A percentile compares a stretch with the other conserved stretches of the same genome.
Evolutionary conservation across 768 basidiomycete species (phyloP).

Genomic region (Gloeostereum incarnatum): DNA sequence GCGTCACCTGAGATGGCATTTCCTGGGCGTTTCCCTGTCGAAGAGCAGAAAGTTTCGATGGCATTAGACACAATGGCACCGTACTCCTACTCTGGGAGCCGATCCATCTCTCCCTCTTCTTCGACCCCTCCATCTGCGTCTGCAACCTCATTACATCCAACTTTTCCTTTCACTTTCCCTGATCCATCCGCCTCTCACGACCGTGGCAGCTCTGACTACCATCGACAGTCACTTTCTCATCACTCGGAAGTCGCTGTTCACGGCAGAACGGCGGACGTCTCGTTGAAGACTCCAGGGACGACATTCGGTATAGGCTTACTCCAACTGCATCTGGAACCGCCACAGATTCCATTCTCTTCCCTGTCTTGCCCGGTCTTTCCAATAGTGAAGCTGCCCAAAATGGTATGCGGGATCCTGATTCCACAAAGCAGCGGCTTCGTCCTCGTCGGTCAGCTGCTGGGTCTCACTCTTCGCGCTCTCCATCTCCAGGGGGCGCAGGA

Average conservation of each 20-base stretch:
- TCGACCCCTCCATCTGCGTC: slow-evolving; percentile 50
- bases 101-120: slow-evolving; percentile 67
- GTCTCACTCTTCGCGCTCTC: slow-evolving; percentile 40
- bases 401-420: no score
- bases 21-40: slow-evolving; percentile 32
- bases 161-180: slow-evolving; percentile 59
- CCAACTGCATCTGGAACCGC: slow-evolving; percentile 37
- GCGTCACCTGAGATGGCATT: slow-evolving; percentile 40
- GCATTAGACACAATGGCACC: slow-evolving; percentile 42
- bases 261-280: slow-evolving; percentile 66
- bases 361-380: slow-evolving; percentile 36
- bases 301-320: slow-evolving; percentile 51
- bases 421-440: slow-evolving; percentile 32
- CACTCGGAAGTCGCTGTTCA: slow-evolving; percentile 60
- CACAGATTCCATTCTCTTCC: slow-evolving; percentile 38
- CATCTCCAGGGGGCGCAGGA: slow-evolving; percentile 30
- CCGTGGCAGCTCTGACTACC: slow-evolving; percentile 57
- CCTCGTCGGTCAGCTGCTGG: slow-evolving; percentile 34
- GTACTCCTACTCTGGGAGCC: slow-evolving; percentile 56
- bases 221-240: slow-evolving; percentile 44
- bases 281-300: slow-evolving; percentile 44
- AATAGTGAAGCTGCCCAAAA: slow-evolving; percentile 42
- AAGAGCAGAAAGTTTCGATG: slow-evolving; percentile 50
- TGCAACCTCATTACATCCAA: slow-evolving; percentile 54
- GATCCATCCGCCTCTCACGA: slow-evolving; percentile 45